These are phyloP conservation scores for Kalmusia sp. DNA, from an alignment of 2,329 filamentous ascomycete genomes.

Conservation along the genomic window DNA sequence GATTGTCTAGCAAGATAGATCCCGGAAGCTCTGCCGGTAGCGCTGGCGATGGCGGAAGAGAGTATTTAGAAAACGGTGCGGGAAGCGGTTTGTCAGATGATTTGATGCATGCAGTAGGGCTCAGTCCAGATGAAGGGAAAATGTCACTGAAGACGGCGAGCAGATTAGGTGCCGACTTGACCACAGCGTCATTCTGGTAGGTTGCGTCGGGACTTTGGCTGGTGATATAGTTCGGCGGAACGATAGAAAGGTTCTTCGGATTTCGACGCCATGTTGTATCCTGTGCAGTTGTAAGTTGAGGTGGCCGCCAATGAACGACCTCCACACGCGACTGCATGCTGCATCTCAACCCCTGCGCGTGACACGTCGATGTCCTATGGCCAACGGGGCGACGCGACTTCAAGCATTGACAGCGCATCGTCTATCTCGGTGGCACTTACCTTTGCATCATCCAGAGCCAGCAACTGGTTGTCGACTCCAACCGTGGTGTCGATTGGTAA, in stretches of 20 bases:
- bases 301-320: conserved; percentile 40
- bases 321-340: conserved; percentile 36
- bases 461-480: conserved; percentile 18
- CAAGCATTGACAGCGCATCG: conserved; percentile 35
- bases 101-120: conserved; percentile 37
- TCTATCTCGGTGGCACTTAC: conserved; percentile 29
- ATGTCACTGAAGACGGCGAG: conserved; percentile 52
- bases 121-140: conserved; percentile 49
- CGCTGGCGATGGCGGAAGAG: conserved; percentile 48
- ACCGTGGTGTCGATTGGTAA: conserved; percentile 43
- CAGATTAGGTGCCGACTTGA: conserved; percentile 43
- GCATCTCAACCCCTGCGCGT: conserved; percentile 1
- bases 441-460: conserved; percentile 30
- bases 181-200: conserved; percentile 36
- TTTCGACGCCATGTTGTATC: conserved; percentile 30
- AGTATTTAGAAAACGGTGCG: conserved; percentile 49
- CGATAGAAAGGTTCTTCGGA: conserved; percentile 39
- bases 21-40: conserved; percentile 38
- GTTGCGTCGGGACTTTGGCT: conserved; percentile 32
- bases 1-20: conserved; percentile 40
- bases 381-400: conserved; percentile 3
- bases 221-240: conserved; percentile 30
- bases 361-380: conserved; percentile 29
- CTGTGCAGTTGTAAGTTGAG: conserved; percentile 23
- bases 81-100: conserved; percentile 42